Percentiles rank a stretch among this genome's conserved stretches.
These are phyloP conservation scores for Entophlyctis helioformis DNA, from an alignment of 192 early-diverging fungal species.

Conservation along the genomic window DNA sequence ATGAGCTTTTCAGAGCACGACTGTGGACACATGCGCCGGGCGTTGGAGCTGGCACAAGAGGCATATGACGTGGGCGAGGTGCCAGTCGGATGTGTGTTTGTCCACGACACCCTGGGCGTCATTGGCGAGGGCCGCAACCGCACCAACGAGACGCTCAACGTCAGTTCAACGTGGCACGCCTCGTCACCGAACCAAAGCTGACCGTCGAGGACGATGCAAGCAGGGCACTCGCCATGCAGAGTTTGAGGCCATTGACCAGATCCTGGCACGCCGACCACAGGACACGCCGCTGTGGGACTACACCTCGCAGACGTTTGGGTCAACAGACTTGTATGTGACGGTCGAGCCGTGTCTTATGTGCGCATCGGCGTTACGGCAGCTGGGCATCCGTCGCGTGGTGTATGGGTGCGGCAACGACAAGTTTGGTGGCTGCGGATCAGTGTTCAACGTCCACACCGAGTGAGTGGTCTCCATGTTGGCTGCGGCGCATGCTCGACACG, in stretches of 20 bases:
- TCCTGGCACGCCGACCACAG: slow-evolving; percentile 38
- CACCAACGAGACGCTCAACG: slow-evolving; percentile 80
- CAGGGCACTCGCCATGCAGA: slow-evolving; percentile 92
- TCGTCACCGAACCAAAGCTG: too few species aligned
- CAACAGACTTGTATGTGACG: slow-evolving; percentile 80
- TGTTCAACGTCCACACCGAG: slow-evolving; percentile 65
- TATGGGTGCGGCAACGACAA: slow-evolving; percentile 89
- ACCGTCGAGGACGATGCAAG: too few species aligned
- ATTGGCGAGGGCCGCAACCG: slow-evolving; percentile 78
- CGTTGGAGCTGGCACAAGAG: slow-evolving; percentile 81
- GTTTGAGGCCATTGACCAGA: slow-evolving; percentile 79
- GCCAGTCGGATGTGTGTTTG: slow-evolving; percentile 93
- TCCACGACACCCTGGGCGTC: slow-evolving; percentile 37
- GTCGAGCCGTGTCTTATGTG: slow-evolving; percentile 99
- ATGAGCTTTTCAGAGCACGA: too few species aligned
- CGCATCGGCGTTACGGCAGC: slow-evolving; percentile 74
- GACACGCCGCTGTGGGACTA: too few species aligned
- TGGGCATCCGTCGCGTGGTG: slow-evolving; percentile 72
- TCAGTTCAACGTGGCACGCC: slow-evolving; percentile 14
- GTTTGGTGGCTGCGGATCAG: slow-evolving; percentile 93
- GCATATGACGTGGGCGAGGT: slow-evolving; percentile 76
- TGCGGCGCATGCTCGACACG: too few species aligned
- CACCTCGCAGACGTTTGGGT: slow-evolving; percentile 23
- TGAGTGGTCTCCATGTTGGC: slow-evolving; percentile 33
- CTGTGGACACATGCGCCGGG: too few species aligned